Percentiles rank a stretch among this genome's conserved stretches.
Evolutionary conservation across 2,329 filamentous ascomycete species (phyloP).

Genomic region (Fusarium guadeloupense): DNA sequence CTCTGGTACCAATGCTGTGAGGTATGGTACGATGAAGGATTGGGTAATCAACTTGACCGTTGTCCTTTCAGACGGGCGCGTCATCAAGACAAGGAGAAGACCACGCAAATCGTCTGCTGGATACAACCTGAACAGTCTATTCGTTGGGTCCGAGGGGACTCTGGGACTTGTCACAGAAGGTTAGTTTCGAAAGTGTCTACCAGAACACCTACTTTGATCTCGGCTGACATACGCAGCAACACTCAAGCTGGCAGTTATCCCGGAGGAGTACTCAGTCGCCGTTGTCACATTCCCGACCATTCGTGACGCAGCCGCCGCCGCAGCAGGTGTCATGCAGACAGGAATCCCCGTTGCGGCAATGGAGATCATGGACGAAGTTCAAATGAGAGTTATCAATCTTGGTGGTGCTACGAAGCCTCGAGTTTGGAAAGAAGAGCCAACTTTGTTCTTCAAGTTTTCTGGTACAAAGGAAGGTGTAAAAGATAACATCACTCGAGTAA

Average conservation of each 20-base stretch:
- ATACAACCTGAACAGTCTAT: slow-evolving; percentile 83
- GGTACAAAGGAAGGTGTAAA: slow-evolving; percentile 80
- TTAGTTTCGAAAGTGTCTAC: slow-evolving; percentile 35
- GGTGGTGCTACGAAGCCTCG: slow-evolving; percentile 73
- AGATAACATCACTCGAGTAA: slow-evolving; percentile 78
- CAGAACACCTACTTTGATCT: not conserved
- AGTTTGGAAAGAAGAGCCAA: slow-evolving; percentile 79
- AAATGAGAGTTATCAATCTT: slow-evolving; percentile 84
- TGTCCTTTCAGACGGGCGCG: slow-evolving; percentile 78
- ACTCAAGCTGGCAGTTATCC: slow-evolving; percentile 79
- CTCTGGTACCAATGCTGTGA: slow-evolving; percentile 80
- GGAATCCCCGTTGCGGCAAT: slow-evolving; percentile 79
- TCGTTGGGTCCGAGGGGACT: slow-evolving; percentile 84
- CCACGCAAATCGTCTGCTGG: slow-evolving; percentile 84
- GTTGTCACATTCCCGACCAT: slow-evolving; percentile 83
- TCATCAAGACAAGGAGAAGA: slow-evolving; percentile 82
- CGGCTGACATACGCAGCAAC: slow-evolving; percentile 62
- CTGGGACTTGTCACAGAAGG: slow-evolving; percentile 81
- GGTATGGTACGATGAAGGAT: slow-evolving; percentile 88
- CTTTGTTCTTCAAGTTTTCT: slow-evolving; percentile 86
- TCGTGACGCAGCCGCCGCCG: slow-evolving; percentile 77
- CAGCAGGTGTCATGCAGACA: slow-evolving; percentile 77
- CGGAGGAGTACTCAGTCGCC: slow-evolving; percentile 79
- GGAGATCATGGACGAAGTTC: slow-evolving; percentile 90
- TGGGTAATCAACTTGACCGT: slow-evolving; percentile 87